Base-by-base conservation (phyloP, 1,284 basidiomycete genomes). In the Entoloma clypeatum region DNA sequence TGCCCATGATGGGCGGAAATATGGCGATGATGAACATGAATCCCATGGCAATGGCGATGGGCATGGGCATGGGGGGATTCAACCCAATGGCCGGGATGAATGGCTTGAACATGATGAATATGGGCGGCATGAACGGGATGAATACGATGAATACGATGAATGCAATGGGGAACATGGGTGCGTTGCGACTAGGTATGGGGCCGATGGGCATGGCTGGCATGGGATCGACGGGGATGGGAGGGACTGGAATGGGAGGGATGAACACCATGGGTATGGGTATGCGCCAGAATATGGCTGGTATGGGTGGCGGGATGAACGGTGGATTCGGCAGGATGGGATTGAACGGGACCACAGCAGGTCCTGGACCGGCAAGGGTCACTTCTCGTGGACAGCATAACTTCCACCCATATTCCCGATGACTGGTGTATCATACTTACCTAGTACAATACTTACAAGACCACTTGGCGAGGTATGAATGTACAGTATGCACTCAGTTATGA, bases 391-490 rank as follows among this genome's bases (percentile, higher is more conserved):
- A 77, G 49, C 74, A 79, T 48, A 69, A 67, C 32, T 81, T 74
- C 59, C 78, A 81, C 57, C 78, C 78, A 11, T 81, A 81, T 54
- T 69, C 78, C 31, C 71, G 78, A 49, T 63, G 44, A 51, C n/a
- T n/a, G n/a, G n/a, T n/a, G n/a, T n/a, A n/a, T n/a, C n/a, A n/a
- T n/a, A n/a, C n/a, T n/a, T n/a, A n/a, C n/a, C n/a, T n/a, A n/a
- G n/a, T n/a, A n/a, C n/a, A n/a, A n/a, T n/a, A n/a, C n/a, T n/a
- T n/a, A n/a, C n/a, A n/a, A n/a, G n/a, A n/a, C n/a, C n/a, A n/a
- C n/a, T n/a, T n/a, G n/a, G n/a, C n/a, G n/a, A n/a, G n/a, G n/a
- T n/a, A n/a, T n/a, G n/a, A n/a, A n/a, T n/a, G n/a, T n/a, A n/a
- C n/a, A n/a, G n/a, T n/a, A n/a, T n/a, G n/a, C n/a, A n/a, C n/a